Conservation (phyloP, 2,329 filamentous ascomycete species). For the Calycina herbarum region DNA sequence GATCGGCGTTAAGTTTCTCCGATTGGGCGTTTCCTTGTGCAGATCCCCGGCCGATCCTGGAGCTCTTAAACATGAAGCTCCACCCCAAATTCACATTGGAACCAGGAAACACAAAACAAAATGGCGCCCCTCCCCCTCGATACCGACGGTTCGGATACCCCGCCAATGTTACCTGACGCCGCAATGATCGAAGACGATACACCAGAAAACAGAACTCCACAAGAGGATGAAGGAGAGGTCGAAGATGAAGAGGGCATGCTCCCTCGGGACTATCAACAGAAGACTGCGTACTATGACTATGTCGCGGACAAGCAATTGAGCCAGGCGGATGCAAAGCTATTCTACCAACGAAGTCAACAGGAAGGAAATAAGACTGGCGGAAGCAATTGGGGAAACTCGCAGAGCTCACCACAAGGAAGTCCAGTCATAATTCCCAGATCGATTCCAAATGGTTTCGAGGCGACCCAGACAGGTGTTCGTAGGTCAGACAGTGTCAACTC, state of each 20-base stretch:
- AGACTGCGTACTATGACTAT: conserved; percentile 90
- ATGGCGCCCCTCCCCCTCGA: conserved; percentile 1
- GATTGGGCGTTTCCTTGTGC: neutral
- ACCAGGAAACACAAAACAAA: conserved; percentile 1
- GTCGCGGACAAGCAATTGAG: conserved; percentile 92
- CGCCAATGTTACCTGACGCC: conserved; percentile 33
- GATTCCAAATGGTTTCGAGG: conserved; percentile 31
- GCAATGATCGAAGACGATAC: conserved; percentile 29
- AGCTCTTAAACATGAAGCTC: conserved; percentile 1
- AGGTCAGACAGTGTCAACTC: conserved; percentile 35
- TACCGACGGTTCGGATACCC: conserved; percentile 10
- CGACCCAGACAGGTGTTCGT: conserved; percentile 26
- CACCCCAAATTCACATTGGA: neutral
- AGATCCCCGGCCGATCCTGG: neutral
- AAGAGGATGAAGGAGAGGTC: conserved; percentile 13
- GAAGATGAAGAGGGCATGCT: conserved; percentile 51
- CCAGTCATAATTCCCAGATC: conserved; percentile 32
- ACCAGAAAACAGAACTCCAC: conserved; percentile 27
- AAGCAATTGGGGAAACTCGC: conserved; percentile 36
- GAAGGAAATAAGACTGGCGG: conserved; percentile 42
- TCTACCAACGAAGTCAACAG: conserved; percentile 86
- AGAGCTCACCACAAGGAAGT: conserved; percentile 33
- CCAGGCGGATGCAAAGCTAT: conserved; percentile 90
- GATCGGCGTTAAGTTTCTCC: neutral
- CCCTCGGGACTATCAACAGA: conserved; percentile 59